Conservation (phyloP, 2,329 filamentous ascomycete genomes). For the Cladosporium phlei region DNA sequence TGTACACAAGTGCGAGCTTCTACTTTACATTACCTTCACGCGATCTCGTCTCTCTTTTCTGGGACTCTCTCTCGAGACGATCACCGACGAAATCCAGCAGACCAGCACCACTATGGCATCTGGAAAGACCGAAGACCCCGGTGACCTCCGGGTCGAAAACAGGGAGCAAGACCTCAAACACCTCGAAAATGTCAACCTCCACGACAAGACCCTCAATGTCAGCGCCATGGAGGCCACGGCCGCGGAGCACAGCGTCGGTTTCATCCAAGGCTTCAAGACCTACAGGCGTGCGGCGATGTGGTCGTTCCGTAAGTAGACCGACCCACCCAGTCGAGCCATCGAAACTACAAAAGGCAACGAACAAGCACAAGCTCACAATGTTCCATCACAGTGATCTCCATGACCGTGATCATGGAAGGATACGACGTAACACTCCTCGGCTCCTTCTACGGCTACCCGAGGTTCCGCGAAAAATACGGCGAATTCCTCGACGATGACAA, state of each 20-base stretch:
- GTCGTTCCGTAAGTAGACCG: conserved; percentile 49
- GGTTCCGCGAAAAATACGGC: conserved; percentile 37
- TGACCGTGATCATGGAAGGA: conserved; percentile 38
- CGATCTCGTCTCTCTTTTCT: no score
- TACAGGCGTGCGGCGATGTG: conserved; percentile 84
- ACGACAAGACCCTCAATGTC: conserved; percentile 9
- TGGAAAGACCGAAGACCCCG: conserved; percentile 1
- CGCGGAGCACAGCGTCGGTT: conserved; percentile 47
- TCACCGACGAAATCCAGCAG: no score
- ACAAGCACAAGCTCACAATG: not conserved
- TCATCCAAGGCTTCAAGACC: conserved; percentile 70
- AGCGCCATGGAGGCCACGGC: conserved; percentile 42
- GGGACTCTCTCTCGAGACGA: not conserved
- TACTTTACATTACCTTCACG: no score
- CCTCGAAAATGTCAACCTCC: conserved; percentile 10
- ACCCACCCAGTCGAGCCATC: no score
- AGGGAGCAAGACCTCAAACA: conserved; percentile 9
- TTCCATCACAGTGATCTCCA: conserved; percentile 23
- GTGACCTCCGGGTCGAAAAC: not conserved
- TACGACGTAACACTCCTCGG: conserved; percentile 34
- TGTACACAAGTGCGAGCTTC: no score
- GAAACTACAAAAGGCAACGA: not conserved
- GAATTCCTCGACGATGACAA: conserved; percentile 3
- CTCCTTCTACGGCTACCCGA: conserved; percentile 32
- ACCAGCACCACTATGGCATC: conserved; percentile 6